phyloP scores from a whole-genome alignment of 179 eudicot species.

The Silene vulgaris region DNA sequence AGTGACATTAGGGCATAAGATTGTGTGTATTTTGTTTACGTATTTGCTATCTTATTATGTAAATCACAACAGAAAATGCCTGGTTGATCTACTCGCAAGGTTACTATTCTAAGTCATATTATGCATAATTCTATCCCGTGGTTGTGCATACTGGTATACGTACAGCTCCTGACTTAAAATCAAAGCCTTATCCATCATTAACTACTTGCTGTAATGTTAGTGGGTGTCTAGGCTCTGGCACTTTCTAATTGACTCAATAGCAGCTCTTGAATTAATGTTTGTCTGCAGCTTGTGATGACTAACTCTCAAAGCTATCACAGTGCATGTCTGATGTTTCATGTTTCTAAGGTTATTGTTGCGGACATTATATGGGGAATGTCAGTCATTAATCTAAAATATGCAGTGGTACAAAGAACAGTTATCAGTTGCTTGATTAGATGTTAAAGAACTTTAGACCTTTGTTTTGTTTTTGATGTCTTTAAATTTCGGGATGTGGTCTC shows the following conservation, averaged over 20 bases:
- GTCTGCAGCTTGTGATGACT: not conserved
- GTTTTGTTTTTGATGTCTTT: not conserved
- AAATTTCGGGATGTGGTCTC: not conserved
- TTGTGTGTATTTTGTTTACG: too few relatives aligned
- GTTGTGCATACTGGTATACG: not conserved
- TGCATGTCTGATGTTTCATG: not conserved
- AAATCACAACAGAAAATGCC: too few relatives aligned
- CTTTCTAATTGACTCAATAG: not conserved
- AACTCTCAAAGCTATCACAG: not conserved
- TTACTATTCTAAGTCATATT: too few relatives aligned
- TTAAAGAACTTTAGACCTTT: not conserved
- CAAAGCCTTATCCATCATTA: conserved; percentile 4
- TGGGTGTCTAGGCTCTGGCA: not conserved
- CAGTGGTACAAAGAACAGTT: not conserved
- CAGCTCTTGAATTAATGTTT: not conserved
- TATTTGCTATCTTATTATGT: too few relatives aligned
- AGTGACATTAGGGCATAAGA: not conserved
- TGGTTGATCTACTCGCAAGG: too few relatives aligned
- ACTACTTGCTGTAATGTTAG: not conserved
- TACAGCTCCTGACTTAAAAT: not conserved
- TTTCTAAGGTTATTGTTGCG: not conserved
- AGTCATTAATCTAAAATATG: not conserved
- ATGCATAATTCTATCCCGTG: not conserved
- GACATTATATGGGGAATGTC: too few relatives aligned
- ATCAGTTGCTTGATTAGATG: not conserved